Conservation (phyloP, 305 asterid genomes). For the Fraxinus paxiana region DNA sequence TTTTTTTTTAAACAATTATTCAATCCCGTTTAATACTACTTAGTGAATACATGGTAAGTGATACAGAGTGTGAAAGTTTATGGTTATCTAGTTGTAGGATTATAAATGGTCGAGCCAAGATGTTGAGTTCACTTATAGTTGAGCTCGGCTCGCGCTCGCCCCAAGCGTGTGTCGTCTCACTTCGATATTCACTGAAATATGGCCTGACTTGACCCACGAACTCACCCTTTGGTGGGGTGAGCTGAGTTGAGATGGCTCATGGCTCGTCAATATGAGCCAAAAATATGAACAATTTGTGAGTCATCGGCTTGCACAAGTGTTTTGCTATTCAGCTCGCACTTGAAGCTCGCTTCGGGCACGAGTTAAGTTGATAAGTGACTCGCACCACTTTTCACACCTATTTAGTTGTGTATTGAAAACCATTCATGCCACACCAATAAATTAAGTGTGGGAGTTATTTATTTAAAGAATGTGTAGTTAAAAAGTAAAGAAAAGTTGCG, state of each 20-base stretch:
- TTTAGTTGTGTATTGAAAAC: neutral
- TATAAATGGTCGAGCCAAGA: neutral
- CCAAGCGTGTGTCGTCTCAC: neutral
- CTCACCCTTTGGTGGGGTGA: neutral
- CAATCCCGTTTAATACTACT: neutral
- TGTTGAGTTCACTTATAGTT: neutral
- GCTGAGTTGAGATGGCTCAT: neutral
- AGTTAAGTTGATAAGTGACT: neutral
- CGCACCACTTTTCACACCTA: neutral
- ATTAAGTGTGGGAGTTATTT: neutral
- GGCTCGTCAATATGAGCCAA: neutral
- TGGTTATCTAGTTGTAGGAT: neutral
- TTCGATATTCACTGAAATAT: neutral
- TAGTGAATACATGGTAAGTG: no score
- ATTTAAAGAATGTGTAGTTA: neutral
- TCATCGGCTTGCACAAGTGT: neutral
- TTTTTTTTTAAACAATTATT: no score
- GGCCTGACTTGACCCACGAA: neutral
- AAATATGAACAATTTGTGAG: neutral
- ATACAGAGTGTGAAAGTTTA: neutral
- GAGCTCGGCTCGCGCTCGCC: neutral
- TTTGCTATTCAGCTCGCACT: neutral
- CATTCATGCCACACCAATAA: neutral
- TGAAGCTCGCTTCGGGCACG: neutral
- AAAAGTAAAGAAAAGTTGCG: neutral